phyloP scores from a whole-genome alignment of 163 green algal genomes.

The Prototheca cutis region DNA sequence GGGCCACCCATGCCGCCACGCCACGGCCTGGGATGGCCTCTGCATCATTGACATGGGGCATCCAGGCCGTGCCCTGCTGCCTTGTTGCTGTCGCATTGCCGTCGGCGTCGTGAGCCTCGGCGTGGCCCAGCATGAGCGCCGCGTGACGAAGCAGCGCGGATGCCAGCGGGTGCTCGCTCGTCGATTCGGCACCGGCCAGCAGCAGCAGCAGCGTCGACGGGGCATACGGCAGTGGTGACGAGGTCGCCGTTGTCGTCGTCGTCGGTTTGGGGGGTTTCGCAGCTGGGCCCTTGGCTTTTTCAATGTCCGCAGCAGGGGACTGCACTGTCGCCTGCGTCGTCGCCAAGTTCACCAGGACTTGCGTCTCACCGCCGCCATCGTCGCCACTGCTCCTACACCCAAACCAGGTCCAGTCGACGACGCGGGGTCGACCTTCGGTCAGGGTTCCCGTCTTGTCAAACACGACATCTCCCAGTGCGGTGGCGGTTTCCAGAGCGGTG shows the following conservation, averaged over 20 bases:
- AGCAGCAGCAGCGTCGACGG: slow-evolving; percentile 23
- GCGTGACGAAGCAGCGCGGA: slow-evolving; percentile 52
- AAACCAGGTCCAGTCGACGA: too few relatives aligned
- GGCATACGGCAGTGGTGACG: too few relatives aligned
- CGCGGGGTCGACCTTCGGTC: slow-evolving; percentile 58
- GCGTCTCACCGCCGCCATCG: too few relatives aligned
- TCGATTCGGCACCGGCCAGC: slow-evolving; percentile 56
- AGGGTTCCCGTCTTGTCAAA: slow-evolving; percentile 99
- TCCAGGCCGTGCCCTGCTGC: not conserved
- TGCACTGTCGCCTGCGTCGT: too few relatives aligned
- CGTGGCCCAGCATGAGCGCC: slow-evolving; percentile 1
- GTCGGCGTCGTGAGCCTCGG: not conserved
- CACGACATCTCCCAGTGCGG: slow-evolving; percentile 59
- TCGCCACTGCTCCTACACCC: too few relatives aligned
- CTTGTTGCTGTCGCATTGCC: not conserved
- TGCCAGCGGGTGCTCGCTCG: slow-evolving; percentile 87
- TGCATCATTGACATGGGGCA: not conserved
- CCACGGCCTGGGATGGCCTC: slow-evolving; percentile 9
- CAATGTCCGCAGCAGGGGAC: too few relatives aligned
- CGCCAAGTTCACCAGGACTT: too few relatives aligned
- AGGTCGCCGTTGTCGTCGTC: too few relatives aligned
- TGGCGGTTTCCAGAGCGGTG: slow-evolving; percentile 70
- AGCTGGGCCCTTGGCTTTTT: too few relatives aligned
- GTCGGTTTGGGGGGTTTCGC: too few relatives aligned
- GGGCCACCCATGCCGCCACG: slow-evolving; percentile 6